These are phyloP conservation scores for Endogone sp. DNA, from an alignment of 192 early-diverging fungal species.

Conservation along the genomic window DNA sequence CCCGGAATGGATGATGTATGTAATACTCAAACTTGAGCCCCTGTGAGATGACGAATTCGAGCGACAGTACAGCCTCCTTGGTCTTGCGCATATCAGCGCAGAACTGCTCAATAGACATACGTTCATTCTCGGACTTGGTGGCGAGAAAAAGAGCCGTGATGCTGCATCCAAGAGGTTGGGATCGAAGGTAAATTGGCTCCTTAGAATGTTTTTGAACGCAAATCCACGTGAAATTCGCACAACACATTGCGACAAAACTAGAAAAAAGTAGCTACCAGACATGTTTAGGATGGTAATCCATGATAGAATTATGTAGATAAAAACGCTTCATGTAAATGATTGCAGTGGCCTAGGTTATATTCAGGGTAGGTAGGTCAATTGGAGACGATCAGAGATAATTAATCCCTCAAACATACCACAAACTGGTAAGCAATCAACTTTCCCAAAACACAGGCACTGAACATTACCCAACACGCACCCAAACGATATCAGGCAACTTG, in stretches of 20 bases:
- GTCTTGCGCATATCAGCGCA: conserved; percentile 28
- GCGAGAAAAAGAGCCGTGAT: conserved; percentile 74
- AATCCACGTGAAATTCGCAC: neutral
- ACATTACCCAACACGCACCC: conserved; percentile 32
- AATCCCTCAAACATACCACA: no score
- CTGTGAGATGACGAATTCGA: conserved; percentile 68
- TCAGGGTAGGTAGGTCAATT: neutral
- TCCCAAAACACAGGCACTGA: no score
- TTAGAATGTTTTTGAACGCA: neutral
- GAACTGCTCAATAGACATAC: conserved; percentile 74
- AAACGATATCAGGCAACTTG: conserved; percentile 39
- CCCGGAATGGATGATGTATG: conserved; percentile 68
- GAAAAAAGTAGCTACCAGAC: conserved; percentile 45
- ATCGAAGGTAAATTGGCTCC: neutral
- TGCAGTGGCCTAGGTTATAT: conserved; percentile 61
- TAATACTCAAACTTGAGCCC: conserved; percentile 72
- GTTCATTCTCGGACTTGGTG: conserved; percentile 69
- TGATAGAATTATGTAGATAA: conserved; percentile 72
- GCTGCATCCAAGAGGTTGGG: conserved; percentile 11
- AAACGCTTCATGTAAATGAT: conserved; percentile 81
- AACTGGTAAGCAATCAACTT: no score
- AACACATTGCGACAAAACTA: neutral
- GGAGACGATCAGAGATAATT: no score
- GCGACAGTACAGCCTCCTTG: conserved; percentile 49
- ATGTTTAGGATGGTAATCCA: conserved; percentile 79